Percentiles rank a stretch among this genome's conserved stretches.
Conservation (phyloP, 202 grass and related monocot genomes). For the Panicum virgatum region DNA sequence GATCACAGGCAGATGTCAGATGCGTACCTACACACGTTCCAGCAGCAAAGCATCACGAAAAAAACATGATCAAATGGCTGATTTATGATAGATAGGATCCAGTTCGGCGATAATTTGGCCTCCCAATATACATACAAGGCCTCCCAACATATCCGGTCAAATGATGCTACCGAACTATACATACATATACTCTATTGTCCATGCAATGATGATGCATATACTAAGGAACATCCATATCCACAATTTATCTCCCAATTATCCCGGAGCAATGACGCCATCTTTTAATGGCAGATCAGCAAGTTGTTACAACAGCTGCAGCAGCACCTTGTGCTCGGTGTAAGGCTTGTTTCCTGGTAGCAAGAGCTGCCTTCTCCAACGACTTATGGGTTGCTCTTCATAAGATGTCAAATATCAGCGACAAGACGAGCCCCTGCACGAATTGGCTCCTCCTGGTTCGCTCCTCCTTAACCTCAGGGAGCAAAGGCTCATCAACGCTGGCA, state of each 20-base stretch:
- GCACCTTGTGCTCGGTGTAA: not conserved
- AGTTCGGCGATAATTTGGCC: not conserved
- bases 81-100: slow-evolving; percentile 22
- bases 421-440: slow-evolving; percentile 67
- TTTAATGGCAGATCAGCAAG: slow-evolving; percentile 2
- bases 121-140: slow-evolving; percentile 43
- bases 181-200: slow-evolving; percentile 48
- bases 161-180: slow-evolving; percentile 32
- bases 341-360: slow-evolving; percentile 20
- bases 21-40: not conserved
- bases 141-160: not conserved
- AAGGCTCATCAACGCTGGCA: slow-evolving; percentile 54
- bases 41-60: not conserved
- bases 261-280: slow-evolving; percentile 33
- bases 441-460: slow-evolving; percentile 72
- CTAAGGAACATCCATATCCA: slow-evolving; percentile 40
- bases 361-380: slow-evolving; percentile 16
- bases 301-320: not conserved
- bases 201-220: slow-evolving; percentile 24
- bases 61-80: not conserved
- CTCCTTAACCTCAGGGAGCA: slow-evolving; percentile 69
- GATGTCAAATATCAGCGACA: slow-evolving; percentile 80
- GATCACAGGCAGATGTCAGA: not conserved
- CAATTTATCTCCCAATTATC: slow-evolving; percentile 38
- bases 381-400: slow-evolving; percentile 43